Evolutionary conservation across 1,284 basidiomycete genomes (phyloP).

Genomic region (Moniliophthora roreri): DNA sequence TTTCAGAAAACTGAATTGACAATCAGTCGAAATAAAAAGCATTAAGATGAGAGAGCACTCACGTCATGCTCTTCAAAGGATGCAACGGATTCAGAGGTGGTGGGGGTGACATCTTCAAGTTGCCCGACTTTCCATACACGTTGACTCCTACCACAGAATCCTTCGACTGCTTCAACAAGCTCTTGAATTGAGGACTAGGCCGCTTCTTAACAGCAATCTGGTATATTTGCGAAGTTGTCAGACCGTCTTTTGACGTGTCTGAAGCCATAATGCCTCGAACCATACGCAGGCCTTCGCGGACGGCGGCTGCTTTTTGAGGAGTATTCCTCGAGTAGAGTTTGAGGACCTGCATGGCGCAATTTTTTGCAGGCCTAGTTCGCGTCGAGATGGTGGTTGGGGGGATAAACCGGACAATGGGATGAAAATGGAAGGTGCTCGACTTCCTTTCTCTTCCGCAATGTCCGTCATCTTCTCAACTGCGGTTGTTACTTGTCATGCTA

Average conservation of each 20-base stretch:
- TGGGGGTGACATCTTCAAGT: slow-evolving; percentile 13
- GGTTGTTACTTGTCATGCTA: too few relatives aligned
- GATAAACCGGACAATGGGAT: too few relatives aligned
- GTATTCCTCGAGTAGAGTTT: slow-evolving; percentile 13
- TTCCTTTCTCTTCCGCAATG: too few relatives aligned
- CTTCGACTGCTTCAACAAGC: slow-evolving; percentile 1
- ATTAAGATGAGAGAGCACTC: slow-evolving; percentile 17
- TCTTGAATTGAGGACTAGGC: slow-evolving; percentile 23
- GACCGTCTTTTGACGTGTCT: slow-evolving; percentile 28
- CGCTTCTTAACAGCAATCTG: slow-evolving; percentile 35
- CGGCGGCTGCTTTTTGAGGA: slow-evolving; percentile 24
- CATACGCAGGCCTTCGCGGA: slow-evolving; percentile 33
- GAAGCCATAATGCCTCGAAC: slow-evolving; percentile 34
- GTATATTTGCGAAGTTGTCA: slow-evolving; percentile 44
- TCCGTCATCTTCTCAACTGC: too few relatives aligned
- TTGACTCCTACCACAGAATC: slow-evolving; percentile 11
- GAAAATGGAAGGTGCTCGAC: too few relatives aligned
- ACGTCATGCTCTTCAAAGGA: slow-evolving; percentile 54
- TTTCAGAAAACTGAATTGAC: slow-evolving; percentile 53
- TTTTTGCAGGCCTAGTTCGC: too few relatives aligned
- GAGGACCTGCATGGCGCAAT: background rate
- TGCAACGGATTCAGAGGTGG: slow-evolving; percentile 41
- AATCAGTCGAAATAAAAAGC: background rate
- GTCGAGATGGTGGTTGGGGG: too few relatives aligned
- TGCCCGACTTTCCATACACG: slow-evolving; percentile 3